These are phyloP conservation scores for Stemphylium beticola DNA, from an alignment of 2,329 filamentous ascomycete genomes.

Conservation along the genomic window DNA sequence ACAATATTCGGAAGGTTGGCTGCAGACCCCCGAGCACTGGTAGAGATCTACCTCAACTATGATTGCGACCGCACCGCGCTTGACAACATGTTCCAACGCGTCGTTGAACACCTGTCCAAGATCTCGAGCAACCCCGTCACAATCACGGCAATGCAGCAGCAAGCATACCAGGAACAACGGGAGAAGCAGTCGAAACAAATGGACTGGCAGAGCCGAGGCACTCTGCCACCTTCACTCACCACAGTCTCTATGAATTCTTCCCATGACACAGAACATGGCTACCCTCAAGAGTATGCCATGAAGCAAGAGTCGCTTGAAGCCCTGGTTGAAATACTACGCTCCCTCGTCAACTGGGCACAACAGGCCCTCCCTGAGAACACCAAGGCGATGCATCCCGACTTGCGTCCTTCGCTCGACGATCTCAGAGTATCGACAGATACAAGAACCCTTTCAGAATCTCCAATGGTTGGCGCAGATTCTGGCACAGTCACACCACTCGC, in stretches of 20 bases:
- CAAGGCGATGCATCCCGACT: slow-evolving; percentile 52
- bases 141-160: slow-evolving; percentile 78
- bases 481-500: slow-evolving; percentile 51
- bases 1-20: slow-evolving; percentile 83
- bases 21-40: slow-evolving; percentile 83
- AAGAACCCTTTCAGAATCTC: slow-evolving; percentile 64
- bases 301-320: slow-evolving; percentile 90
- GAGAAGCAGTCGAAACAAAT: slow-evolving; percentile 64
- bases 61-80: slow-evolving; percentile 91
- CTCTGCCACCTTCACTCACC: slow-evolving; percentile 83
- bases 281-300: slow-evolving; percentile 87
- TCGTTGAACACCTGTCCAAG: slow-evolving; percentile 91
- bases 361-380: slow-evolving; percentile 63
- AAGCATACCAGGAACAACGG: slow-evolving; percentile 82
- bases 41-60: slow-evolving; percentile 97
- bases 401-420: slow-evolving; percentile 63
- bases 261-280: slow-evolving; percentile 68
- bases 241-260: slow-evolving; percentile 71
- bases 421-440: slow-evolving; percentile 79
- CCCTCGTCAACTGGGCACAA: slow-evolving; percentile 90
- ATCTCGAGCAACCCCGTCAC: slow-evolving; percentile 80
- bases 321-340: slow-evolving; percentile 85
- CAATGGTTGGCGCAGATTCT: slow-evolving; percentile 61
- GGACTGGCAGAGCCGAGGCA: slow-evolving; percentile 88
- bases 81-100: slow-evolving; percentile 94